A percentile compares a stretch with the other conserved stretches of the same genome.
These are phyloP conservation scores for Wickerhamomyces pijperi DNA, from an alignment of 805 yeast genomes.

Conservation along the genomic window DNA sequence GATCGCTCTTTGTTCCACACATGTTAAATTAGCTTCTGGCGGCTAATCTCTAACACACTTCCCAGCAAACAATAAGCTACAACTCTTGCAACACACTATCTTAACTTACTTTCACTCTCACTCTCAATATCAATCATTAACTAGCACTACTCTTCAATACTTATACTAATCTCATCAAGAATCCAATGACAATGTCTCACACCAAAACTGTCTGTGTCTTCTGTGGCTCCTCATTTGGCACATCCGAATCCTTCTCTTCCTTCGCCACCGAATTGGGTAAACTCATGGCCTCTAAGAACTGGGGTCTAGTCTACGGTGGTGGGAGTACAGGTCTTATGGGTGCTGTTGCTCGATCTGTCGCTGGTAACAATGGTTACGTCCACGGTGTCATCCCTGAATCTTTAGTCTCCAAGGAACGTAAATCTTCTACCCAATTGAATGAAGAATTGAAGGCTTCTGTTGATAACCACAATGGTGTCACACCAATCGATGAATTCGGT, in stretches of 20 bases:
- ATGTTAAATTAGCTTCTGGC: too few relatives aligned
- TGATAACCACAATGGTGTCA: conserved; percentile 52
- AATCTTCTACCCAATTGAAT: conserved; percentile 30
- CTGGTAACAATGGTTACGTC: conserved; percentile 47
- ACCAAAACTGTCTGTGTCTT: conserved; percentile 56
- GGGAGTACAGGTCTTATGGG: conserved; percentile 86
- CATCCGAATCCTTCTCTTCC: conserved; percentile 32
- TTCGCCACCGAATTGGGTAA: conserved; percentile 53
- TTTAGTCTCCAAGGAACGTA: conserved; percentile 59
- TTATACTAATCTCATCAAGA: too few relatives aligned
- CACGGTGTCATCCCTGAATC: conserved; percentile 87
- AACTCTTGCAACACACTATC: too few relatives aligned
- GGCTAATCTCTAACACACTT: too few relatives aligned
- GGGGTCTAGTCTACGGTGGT: conserved; percentile 84
- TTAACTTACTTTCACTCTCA: too few relatives aligned
- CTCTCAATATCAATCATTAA: too few relatives aligned
- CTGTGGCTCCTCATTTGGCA: conserved; percentile 78
- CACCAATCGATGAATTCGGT: conserved; percentile 57
- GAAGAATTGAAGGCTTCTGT: conserved; percentile 37
- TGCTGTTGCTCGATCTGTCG: conserved; percentile 47
- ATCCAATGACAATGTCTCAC: not conserved
- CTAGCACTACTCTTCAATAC: too few relatives aligned
- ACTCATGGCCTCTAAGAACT: conserved; percentile 41
- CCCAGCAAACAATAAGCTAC: too few relatives aligned
- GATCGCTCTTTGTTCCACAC: too few relatives aligned